phyloP scores from a whole-genome alignment of 2,329 filamentous ascomycete species.

The Diplodia scrobiculata region DNA sequence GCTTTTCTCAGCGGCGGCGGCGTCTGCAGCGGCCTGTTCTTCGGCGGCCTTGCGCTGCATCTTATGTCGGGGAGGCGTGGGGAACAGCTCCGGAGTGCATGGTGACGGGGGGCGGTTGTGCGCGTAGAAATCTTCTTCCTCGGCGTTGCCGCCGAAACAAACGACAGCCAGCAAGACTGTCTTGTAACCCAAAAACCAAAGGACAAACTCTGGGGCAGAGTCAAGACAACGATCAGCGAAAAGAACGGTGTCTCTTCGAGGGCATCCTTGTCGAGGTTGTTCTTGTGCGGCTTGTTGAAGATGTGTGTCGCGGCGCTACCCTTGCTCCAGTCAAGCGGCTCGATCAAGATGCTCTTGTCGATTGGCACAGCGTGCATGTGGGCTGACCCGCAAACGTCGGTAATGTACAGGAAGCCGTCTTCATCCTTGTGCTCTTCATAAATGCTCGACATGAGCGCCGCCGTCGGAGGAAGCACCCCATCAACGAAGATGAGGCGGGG shows the following conservation, averaged over 20 bases:
- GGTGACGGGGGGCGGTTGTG: not conserved
- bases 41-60: not conserved
- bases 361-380: constrained; percentile 80
- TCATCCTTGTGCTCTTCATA: too few relatives aligned
- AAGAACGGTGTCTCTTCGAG: too few relatives aligned
- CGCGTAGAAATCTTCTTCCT: not conserved
- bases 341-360: constrained; percentile 69
- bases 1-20: not conserved
- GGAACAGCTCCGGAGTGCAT: not conserved
- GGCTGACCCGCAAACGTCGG: constrained; percentile 79
- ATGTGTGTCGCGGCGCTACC: too few relatives aligned
- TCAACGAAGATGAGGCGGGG: too few relatives aligned
- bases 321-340: too few relatives aligned
- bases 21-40: not conserved
- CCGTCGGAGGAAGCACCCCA: too few relatives aligned
- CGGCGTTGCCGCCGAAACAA: not conserved
- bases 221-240: too few relatives aligned
- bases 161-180: too few relatives aligned
- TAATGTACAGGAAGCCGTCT: too few relatives aligned
- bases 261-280: constrained; percentile 28
- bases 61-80: not conserved
- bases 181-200: too few relatives aligned
- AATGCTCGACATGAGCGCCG: too few relatives aligned
- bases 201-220: too few relatives aligned
- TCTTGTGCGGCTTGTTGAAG: constrained; percentile 40